Evolutionary conservation across 805 yeast species (phyloP), one percentile per base, ranked within the genome.

Genomic region (Teunomyces stri): DNA sequence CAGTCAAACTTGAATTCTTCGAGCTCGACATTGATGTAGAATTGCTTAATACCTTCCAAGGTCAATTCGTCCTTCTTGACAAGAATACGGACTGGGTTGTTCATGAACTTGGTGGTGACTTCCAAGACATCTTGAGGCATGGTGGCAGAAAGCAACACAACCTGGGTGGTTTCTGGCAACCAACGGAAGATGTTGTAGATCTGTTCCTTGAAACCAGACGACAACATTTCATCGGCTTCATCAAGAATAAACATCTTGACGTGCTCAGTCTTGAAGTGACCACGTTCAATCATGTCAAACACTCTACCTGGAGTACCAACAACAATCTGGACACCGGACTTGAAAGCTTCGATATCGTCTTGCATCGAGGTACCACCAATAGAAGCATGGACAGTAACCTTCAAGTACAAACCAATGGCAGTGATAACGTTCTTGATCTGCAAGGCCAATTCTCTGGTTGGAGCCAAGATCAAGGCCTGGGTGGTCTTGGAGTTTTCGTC

Each of bases 291-390:
- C 86, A 94, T 82, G 71, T 94, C 99, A 51, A 79, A 69, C 34
- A 92, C 96, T 63, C 99, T 80, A 47, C 99, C 99, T 29, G 99
- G 99, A 10, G 99, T 94, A 44, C 99, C 99, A 65, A 94, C 91
- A 35, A 94, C 88, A 35, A 94, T 84, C 60, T 94, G 97, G 60
- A 85, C 89, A 52, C 96, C 96, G 56, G 79, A 84, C 48, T 76
- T 75, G 55, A 90, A 75, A 47, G 82, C 81, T 63, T 87, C 85
- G 50, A 86, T 75, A 66, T 92, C 98, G 47, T 85, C 89, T 41
- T 84, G 84, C 50, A 87, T 85, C 52, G 83, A 81, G 52, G 89
- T 89, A 53, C 98, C 98, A 53, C 99, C 99, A 54, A 92, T 89
- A 60, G 96, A 87, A 4, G 97, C 96, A 64, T 89, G 92, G 50